A percentile compares a stretch with the other conserved stretches of the same genome.
phyloP scores from a whole-genome alignment of 345 rosid species.

The Salix suchowensis region DNA sequence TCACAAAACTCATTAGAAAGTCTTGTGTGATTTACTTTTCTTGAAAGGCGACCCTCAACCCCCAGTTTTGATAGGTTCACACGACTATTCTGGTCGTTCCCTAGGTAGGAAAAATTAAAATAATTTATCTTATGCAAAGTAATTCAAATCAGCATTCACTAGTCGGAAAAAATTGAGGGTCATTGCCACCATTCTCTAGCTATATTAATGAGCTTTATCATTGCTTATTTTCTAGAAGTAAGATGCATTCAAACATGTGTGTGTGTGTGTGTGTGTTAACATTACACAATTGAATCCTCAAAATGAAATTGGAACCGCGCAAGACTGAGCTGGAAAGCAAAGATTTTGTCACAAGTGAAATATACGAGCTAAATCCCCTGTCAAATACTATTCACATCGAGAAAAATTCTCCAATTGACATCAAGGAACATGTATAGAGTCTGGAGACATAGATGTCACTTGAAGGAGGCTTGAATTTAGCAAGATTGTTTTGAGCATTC shows the following conservation, averaged over 20 bases:
- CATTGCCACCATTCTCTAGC: too few relatives aligned
- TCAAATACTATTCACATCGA: background rate
- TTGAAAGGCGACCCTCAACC: too few relatives aligned
- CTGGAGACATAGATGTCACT: constrained; percentile 91
- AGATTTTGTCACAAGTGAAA: background rate
- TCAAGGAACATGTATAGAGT: constrained; percentile 46
- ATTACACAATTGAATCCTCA: background rate
- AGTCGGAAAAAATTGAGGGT: background rate
- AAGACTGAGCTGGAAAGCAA: background rate
- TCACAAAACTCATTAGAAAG: too few relatives aligned
- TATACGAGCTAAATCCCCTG: background rate
- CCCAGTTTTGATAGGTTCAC: too few relatives aligned
- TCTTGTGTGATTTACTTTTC: too few relatives aligned
- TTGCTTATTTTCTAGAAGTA: background rate
- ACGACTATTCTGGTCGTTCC: too few relatives aligned
- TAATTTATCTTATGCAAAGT: too few relatives aligned
- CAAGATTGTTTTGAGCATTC: constrained; percentile 13
- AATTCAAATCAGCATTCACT: too few relatives aligned
- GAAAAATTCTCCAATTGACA: background rate
- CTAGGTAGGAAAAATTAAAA: too few relatives aligned
- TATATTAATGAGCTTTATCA: too few relatives aligned
- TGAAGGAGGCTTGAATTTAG: constrained; percentile 85
- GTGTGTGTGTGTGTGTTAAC: too few relatives aligned
- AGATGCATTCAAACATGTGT: too few relatives aligned
- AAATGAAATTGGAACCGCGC: background rate